Conservation (phyloP, 2,329 filamentous ascomycete genomes). For the Aspergillus piperis region DNA sequence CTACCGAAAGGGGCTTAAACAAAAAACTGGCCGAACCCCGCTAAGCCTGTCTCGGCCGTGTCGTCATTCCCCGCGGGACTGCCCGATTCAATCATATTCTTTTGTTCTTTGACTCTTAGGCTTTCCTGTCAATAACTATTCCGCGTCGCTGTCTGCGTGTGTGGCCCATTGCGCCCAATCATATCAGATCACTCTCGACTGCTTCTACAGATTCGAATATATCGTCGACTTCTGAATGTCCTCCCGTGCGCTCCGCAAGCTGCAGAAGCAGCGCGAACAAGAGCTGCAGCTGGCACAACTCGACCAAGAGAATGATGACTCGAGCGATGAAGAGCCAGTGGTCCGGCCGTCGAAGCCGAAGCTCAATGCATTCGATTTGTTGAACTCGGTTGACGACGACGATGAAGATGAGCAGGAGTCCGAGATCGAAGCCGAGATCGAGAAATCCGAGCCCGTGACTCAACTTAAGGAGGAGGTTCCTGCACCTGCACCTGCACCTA, state of each 20-base stretch:
- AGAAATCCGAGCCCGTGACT: slow-evolving; percentile 8
- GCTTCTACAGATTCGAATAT: background rate
- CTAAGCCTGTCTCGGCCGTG: slow-evolving; percentile 30
- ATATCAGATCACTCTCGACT: background rate
- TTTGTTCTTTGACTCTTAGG: background rate
- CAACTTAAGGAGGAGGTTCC: slow-evolving; percentile 22
- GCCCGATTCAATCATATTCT: slow-evolving; percentile 9
- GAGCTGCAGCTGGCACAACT: slow-evolving; percentile 47
- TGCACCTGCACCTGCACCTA: slow-evolving; percentile 14
- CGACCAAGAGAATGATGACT: slow-evolving; percentile 41
- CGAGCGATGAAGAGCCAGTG: slow-evolving; percentile 43
- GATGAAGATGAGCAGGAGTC: slow-evolving; percentile 43
- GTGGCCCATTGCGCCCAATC: background rate
- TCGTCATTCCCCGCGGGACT: slow-evolving; percentile 38
- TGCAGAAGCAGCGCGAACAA: slow-evolving; percentile 63
- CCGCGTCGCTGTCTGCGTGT: too few relatives aligned
- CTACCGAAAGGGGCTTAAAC: background rate
- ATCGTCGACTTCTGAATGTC: slow-evolving; percentile 53
- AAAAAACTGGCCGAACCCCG: slow-evolving; percentile 1
- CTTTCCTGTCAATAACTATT: background rate
- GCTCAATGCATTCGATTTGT: slow-evolving; percentile 57
- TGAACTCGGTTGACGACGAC: slow-evolving; percentile 47
- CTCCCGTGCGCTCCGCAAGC: slow-evolving; percentile 64
- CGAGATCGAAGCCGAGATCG: slow-evolving; percentile 26
- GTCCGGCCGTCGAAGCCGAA: slow-evolving; percentile 42